Base-by-base conservation (phyloP, 495 filamentous ascomycete species). In the Trichocladium antarcticum region DNA sequence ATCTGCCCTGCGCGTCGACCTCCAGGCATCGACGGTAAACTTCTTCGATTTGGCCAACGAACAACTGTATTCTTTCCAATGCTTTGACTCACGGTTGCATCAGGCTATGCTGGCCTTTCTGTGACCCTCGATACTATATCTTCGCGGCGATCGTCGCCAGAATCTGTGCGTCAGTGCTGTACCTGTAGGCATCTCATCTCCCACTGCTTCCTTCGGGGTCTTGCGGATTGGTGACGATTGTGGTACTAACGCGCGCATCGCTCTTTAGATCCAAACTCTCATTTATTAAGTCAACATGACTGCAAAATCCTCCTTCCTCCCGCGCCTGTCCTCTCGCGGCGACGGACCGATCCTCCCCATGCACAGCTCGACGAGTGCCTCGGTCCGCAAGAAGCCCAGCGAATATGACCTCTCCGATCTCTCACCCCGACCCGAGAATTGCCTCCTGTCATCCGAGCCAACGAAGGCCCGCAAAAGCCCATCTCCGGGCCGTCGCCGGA, bases 321-420 rank as follows among this genome's bases (percentile, higher is more conserved):
- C 64, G 12, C 62, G 64, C 34, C 42, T 61, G 10, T 34, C 58
- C 35, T 54, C 58, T 2, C 54, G 53, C 36, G 42, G 36, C 38
- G 56, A 58, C 37, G 43, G 14, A 6, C 53, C 63, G 12, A 45
- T 59, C 22, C 60, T 66, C 42, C 63, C 60, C 8, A 43, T 60
- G 35, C 56, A 61, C 43, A 55, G 49, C 42, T 51, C 43, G 22
- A 20, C 45, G 20, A 58, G 45, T 29, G 40, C 50, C 16, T 46
- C 57, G 15, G 44, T 63, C 15, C 61, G 57, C 36, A 62, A 59
- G 48, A 58, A 66, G 57, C 43, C 61, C 17, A 66, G 61, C 61
- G 70, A 72, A 45, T 68, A 72, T 54, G 60, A 67, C 44, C 55
- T 74, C 16, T 50, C 59, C 20, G 66, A 72, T 6, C 57, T 74